These are phyloP conservation scores for Cucurbita pepo DNA, from an alignment of 306 rosid genomes.

Conservation along the genomic window DNA sequence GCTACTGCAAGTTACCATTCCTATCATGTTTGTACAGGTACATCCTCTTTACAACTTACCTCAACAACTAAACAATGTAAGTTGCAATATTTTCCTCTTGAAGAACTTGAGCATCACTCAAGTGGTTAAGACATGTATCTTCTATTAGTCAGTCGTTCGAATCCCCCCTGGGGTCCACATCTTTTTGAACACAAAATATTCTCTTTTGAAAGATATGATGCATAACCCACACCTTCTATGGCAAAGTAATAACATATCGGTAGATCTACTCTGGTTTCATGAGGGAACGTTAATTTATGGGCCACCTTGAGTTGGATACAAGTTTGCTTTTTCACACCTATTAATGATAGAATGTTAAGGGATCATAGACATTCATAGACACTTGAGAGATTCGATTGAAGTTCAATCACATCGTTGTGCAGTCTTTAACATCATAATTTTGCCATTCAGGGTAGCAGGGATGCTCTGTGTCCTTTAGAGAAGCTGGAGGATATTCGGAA, in stretches of 20 bases:
- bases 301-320: neutral
- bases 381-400: neutral
- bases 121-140: too few species aligned
- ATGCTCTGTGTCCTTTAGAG: constrained; percentile 55
- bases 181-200: neutral
- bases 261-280: neutral
- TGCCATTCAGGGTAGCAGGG: constrained; percentile 63
- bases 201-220: neutral
- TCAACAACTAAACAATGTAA: neutral
- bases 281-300: neutral
- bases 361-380: neutral
- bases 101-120: neutral
- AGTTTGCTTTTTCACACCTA: neutral
- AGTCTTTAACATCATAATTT: neutral
- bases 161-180: neutral
- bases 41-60: constrained; percentile 2
- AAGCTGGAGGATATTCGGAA: constrained; percentile 52
- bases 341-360: neutral
- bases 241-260: neutral
- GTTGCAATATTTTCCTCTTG: neutral
- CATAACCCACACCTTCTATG: neutral
- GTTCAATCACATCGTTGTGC: neutral
- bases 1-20: constrained; percentile 44
- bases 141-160: neutral
- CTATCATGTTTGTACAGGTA: constrained; percentile 88